phyloP scores from a whole-genome alignment of 306 rosid species.

The Cotoneaster glaucophyllus region DNA sequence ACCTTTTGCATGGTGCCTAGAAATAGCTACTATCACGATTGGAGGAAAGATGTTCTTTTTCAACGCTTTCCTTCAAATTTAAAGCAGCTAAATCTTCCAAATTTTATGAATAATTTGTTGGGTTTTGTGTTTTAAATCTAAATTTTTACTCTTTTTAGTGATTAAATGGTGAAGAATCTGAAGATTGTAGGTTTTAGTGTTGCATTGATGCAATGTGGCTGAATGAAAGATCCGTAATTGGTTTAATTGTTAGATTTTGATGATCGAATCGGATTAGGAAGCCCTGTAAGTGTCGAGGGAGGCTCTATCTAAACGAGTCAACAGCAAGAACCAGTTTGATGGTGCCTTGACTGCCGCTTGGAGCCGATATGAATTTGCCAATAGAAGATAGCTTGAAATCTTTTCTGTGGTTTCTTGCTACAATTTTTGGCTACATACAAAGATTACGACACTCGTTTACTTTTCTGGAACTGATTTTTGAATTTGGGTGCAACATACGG shows the following conservation, averaged over 20 bases:
- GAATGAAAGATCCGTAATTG: not conserved
- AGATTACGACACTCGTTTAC: too few relatives aligned
- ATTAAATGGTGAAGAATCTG: not conserved
- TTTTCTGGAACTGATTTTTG: too few relatives aligned
- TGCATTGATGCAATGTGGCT: not conserved
- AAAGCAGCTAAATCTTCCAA: slow-evolving; percentile 26
- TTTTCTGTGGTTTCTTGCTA: slow-evolving; percentile 8
- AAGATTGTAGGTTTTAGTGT: not conserved
- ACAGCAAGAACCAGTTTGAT: slow-evolving; percentile 16
- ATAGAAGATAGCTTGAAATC: slow-evolving; percentile 20
- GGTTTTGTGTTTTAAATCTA: not conserved
- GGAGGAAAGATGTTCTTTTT: slow-evolving; percentile 17
- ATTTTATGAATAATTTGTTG: not conserved
- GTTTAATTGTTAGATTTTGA: not conserved
- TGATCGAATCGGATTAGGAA: too few relatives aligned
- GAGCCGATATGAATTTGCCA: slow-evolving; percentile 15
- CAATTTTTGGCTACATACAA: slow-evolving; percentile 7
- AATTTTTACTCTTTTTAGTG: not conserved
- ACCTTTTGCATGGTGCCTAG: slow-evolving; percentile 67
- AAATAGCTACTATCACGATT: slow-evolving; percentile 47
- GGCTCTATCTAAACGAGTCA: slow-evolving; percentile 22
- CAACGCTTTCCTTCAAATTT: slow-evolving; percentile 40
- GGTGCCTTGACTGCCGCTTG: slow-evolving; percentile 37
- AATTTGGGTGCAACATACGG: too few relatives aligned
- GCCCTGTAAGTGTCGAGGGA: not conserved